Percentiles rank a stretch among this genome's conserved stretches.
Conservation (phyloP, 805 yeast species). For the Saccharomyces mikatae region DNA sequence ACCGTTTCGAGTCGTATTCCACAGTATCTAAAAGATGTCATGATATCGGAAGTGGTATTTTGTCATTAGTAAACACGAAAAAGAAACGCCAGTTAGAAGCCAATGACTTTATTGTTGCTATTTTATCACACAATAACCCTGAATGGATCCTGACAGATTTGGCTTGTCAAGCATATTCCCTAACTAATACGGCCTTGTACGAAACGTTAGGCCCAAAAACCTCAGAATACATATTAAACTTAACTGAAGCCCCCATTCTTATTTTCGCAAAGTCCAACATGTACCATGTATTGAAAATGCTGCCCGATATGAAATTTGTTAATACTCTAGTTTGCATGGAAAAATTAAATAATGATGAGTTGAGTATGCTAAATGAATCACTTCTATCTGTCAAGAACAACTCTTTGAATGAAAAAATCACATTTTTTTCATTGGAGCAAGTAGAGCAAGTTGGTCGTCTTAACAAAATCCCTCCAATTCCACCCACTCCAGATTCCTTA, state of each 20-base stretch:
- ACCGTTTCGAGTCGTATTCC: slow-evolving; percentile 37
- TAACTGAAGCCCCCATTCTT: slow-evolving; percentile 57
- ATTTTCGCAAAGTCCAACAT: slow-evolving; percentile 48
- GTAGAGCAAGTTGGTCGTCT: slow-evolving; percentile 36
- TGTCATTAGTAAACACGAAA: slow-evolving; percentile 35
- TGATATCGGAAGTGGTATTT: slow-evolving; percentile 49
- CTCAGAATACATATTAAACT: slow-evolving; percentile 50
- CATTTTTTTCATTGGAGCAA: slow-evolving; percentile 37
- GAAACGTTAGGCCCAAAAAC: slow-evolving; percentile 55
- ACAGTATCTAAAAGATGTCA: slow-evolving; percentile 37
- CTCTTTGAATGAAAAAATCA: slow-evolving; percentile 27
- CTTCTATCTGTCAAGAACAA: slow-evolving; percentile 18
- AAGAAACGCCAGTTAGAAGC: slow-evolving; percentile 26
- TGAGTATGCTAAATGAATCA: slow-evolving; percentile 28
- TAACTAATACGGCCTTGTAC: slow-evolving; percentile 46
- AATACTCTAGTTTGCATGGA: slow-evolving; percentile 54
- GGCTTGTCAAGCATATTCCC: slow-evolving; percentile 54
- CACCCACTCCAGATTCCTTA: slow-evolving; percentile 45
- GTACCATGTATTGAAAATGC: slow-evolving; percentile 38
- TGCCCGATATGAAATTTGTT: slow-evolving; percentile 34
- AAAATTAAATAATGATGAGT: slow-evolving; percentile 32
- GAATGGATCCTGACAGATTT: slow-evolving; percentile 68
- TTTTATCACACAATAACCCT: slow-evolving; percentile 49
- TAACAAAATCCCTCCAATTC: slow-evolving; percentile 35
- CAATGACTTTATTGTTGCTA: slow-evolving; percentile 42